These are phyloP conservation scores for Suillus luteus DNA, from an alignment of 768 basidiomycete species.

Conservation along the genomic window DNA sequence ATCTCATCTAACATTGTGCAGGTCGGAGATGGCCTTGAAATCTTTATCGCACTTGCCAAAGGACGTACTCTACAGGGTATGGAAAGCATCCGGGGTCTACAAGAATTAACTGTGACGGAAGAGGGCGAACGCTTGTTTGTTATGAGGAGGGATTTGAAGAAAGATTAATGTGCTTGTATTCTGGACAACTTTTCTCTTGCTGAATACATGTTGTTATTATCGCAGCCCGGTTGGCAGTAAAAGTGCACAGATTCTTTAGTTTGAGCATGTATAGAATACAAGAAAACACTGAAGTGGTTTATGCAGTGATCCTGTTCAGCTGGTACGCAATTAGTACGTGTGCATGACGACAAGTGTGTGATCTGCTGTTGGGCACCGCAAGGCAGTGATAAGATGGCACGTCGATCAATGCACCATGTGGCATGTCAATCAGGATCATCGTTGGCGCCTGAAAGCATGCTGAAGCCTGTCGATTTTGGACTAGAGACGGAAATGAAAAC, in stretches of 20 bases:
- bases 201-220: neutral
- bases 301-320: neutral
- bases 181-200: neutral
- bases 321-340: neutral
- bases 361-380: neutral
- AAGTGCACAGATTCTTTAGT: neutral
- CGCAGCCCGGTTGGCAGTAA: neutral
- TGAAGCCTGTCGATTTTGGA: neutral
- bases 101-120: constrained; percentile 61
- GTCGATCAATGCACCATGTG: neutral
- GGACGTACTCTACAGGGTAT: constrained; percentile 62
- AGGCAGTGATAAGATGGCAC: neutral
- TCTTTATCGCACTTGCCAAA: constrained; percentile 81
- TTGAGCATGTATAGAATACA: neutral
- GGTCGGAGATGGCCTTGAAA: constrained; percentile 96
- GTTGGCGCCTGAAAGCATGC: neutral
- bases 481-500: constrained; percentile 3
- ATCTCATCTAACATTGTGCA: constrained; percentile 29
- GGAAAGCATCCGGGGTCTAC: constrained; percentile 53
- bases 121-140: constrained; percentile 80
- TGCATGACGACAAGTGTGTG: neutral
- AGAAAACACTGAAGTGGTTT: neutral
- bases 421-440: neutral
- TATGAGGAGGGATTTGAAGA: constrained; percentile 78
- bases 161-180: constrained; percentile 52